These are phyloP conservation scores for Metarhizium guizhouense DNA, from an alignment of 2,329 filamentous ascomycete genomes.

Conservation along the genomic window DNA sequence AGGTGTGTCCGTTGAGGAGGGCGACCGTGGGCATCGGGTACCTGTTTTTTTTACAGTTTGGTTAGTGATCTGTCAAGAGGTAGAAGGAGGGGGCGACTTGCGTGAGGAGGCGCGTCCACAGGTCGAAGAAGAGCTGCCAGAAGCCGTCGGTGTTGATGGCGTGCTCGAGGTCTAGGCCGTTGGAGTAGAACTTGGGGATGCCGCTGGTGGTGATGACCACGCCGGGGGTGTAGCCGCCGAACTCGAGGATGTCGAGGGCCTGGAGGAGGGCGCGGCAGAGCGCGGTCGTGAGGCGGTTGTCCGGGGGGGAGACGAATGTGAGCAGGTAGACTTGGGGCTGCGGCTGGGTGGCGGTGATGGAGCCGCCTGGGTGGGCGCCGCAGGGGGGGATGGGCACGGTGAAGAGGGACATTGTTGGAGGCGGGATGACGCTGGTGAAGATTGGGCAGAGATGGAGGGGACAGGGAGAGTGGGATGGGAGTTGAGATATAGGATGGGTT, in stretches of 20 bases:
- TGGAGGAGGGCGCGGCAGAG: constrained; percentile 60
- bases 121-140: constrained; percentile 51
- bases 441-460: too few species aligned
- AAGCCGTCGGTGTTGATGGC: constrained; percentile 53
- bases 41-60: constrained; percentile 18
- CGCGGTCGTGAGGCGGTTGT: constrained; percentile 64
- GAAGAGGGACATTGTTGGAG: constrained; percentile 15
- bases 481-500: too few species aligned
- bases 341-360: constrained; percentile 54
- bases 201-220: constrained; percentile 69
- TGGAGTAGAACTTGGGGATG: constrained; percentile 73
- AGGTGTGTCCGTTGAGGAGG: constrained; percentile 72
- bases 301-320: constrained; percentile 60
- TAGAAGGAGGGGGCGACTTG: constrained; percentile 3
- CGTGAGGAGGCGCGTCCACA: constrained; percentile 52
- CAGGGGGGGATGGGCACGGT: constrained; percentile 44
- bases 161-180: constrained; percentile 69
- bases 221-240: constrained; percentile 52
- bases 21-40: constrained; percentile 78
- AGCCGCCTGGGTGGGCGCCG: constrained; percentile 40
- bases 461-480: too few species aligned
- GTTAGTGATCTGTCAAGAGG: background rate
- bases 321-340: constrained; percentile 58
- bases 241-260: constrained; percentile 68
- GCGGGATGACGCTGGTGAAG: background rate